These are phyloP conservation scores for Blastocystis sp. DNA, from an alignment of 352 stramenopile species.

Conservation along the genomic window DNA sequence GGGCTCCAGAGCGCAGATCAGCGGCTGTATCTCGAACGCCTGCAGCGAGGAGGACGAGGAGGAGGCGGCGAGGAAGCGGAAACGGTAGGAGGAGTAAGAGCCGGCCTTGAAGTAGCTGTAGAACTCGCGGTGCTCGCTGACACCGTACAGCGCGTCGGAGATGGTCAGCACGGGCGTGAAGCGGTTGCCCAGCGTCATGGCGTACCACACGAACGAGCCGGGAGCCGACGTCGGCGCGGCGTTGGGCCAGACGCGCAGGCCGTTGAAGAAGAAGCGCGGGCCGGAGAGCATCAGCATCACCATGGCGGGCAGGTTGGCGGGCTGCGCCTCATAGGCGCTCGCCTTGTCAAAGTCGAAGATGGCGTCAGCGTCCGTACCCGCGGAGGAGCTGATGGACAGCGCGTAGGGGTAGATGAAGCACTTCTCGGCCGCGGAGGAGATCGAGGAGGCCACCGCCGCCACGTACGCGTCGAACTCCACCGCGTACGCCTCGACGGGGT, in stretches of 20 bases:
- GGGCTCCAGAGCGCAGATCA: neutral
- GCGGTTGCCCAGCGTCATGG: neutral
- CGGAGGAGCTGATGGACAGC: neutral
- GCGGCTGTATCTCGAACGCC: conserved; percentile 16
- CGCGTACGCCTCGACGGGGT: neutral
- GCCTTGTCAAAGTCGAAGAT: neutral
- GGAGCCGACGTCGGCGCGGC: neutral
- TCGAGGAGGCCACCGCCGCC: neutral
- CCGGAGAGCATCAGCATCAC: neutral
- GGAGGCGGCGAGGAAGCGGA: neutral
- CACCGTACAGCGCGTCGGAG: neutral
- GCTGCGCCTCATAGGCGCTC: neutral
- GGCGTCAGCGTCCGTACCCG: neutral
- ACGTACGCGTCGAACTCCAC: neutral
- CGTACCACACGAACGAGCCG: neutral
- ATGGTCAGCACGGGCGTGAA: neutral
- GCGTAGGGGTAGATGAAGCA: neutral
- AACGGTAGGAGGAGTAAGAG: conserved; percentile 22
- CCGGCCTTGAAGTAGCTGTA: conserved; percentile 30
- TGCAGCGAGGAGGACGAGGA: neutral
- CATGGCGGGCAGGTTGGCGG: neutral
- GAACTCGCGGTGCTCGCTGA: neutral
- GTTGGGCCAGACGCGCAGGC: conserved; percentile 18
- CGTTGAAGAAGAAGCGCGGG: neutral
- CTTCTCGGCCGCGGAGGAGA: neutral